Conservation (phyloP, 805 yeast species). For the Kodamaea kakaduensis region DNA sequence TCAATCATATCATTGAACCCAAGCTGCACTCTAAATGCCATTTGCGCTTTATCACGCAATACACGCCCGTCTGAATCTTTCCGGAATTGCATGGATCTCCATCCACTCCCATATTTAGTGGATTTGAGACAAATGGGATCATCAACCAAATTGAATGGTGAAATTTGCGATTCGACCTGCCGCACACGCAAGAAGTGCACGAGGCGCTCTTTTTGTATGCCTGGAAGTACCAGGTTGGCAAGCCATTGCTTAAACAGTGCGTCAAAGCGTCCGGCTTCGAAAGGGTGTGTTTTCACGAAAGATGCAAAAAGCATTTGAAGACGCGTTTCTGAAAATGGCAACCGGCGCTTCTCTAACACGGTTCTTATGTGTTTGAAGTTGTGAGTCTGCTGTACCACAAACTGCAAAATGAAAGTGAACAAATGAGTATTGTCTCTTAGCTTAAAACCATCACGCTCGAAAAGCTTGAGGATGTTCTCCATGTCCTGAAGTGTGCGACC, state of each 20-base stretch:
- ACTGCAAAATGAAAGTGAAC: slow-evolving; percentile 19
- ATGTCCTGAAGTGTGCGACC: slow-evolving; percentile 5
- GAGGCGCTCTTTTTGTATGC: neutral
- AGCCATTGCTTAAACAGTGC: slow-evolving; percentile 20
- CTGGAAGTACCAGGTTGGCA: neutral
- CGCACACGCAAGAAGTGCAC: slow-evolving; percentile 15
- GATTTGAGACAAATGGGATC: slow-evolving; percentile 12
- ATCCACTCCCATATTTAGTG: slow-evolving; percentile 23
- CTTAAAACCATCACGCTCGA: slow-evolving; percentile 24
- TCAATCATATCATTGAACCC: slow-evolving; percentile 32
- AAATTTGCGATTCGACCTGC: slow-evolving; percentile 22
- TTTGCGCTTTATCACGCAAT: slow-evolving; percentile 20
- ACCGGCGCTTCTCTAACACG: slow-evolving; percentile 20
- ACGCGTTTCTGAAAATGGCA: slow-evolving; percentile 21
- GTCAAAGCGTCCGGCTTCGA: slow-evolving; percentile 23
- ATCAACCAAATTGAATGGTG: slow-evolving; percentile 22
- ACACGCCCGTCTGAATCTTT: slow-evolving; percentile 13
- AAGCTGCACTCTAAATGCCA: slow-evolving; percentile 25
- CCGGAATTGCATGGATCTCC: slow-evolving; percentile 20
- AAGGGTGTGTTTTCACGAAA: slow-evolving; percentile 33
- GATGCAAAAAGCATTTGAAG: slow-evolving; percentile 26
- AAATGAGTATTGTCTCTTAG: slow-evolving; percentile 20
- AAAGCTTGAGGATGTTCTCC: slow-evolving; percentile 8
- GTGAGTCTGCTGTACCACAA: slow-evolving; percentile 13
- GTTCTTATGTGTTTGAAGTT: slow-evolving; percentile 22